These are phyloP conservation scores for Puccinia hordei DNA, from an alignment of 1,284 basidiomycete genomes.

Conservation along the genomic window DNA sequence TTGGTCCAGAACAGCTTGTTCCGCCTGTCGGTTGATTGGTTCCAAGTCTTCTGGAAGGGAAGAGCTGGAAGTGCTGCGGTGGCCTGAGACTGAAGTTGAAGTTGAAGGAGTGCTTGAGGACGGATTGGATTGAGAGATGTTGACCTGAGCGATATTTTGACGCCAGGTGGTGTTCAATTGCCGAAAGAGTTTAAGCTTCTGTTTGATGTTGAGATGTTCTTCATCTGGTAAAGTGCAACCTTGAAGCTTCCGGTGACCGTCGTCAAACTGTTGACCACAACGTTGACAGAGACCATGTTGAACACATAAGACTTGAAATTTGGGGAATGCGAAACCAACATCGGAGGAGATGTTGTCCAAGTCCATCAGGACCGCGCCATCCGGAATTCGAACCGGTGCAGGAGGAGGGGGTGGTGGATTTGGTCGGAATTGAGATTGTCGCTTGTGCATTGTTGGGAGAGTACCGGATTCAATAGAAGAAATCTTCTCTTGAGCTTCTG, in stretches of 20 bases:
- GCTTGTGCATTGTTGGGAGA: not conserved
- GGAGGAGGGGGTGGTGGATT: not conserved
- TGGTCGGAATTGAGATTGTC: not conserved
- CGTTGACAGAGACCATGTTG: not conserved
- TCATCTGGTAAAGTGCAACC: not conserved
- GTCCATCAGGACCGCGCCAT: not conserved
- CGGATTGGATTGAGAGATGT: too few relatives aligned
- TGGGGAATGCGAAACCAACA: not conserved
- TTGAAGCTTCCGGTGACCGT: not conserved
- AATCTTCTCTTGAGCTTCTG: constrained; percentile 8
- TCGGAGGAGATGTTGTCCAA: not conserved
- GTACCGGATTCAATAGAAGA: not conserved
- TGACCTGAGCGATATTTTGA: too few relatives aligned
- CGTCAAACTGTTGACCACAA: not conserved
- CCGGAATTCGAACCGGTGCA: not conserved
- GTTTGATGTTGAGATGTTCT: not conserved
- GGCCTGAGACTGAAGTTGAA: too few relatives aligned
- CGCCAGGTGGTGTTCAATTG: too few relatives aligned
- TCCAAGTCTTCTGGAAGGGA: not conserved
- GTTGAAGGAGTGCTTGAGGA: not conserved
- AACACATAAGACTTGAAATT: not conserved
- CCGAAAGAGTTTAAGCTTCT: not conserved
- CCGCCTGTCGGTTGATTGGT: too few relatives aligned
- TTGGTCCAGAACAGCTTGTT: too few relatives aligned
- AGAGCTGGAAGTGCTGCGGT: not conserved